Percentiles rank a stretch among this genome's conserved stretches.
phyloP scores from a whole-genome alignment of 2,329 filamentous ascomycete species.

The Pseudogymnoascus sp. region DNA sequence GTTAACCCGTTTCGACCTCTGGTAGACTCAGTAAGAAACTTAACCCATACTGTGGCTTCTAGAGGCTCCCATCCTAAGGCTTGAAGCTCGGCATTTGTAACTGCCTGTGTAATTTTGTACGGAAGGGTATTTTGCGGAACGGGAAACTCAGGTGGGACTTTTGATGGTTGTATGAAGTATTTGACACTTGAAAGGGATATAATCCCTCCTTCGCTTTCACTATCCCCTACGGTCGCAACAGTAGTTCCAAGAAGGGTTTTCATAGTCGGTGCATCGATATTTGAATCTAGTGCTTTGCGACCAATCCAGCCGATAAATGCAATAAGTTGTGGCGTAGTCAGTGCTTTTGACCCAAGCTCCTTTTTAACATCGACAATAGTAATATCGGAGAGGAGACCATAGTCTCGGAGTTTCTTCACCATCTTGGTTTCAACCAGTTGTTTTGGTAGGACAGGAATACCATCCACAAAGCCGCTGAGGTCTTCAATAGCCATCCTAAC shows the following conservation, averaged over 20 bases:
- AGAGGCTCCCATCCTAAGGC: slow-evolving; percentile 80
- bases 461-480: slow-evolving; percentile 66
- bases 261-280: slow-evolving; percentile 62
- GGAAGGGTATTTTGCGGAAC: slow-evolving; percentile 76
- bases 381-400: slow-evolving; percentile 78
- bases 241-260: slow-evolving; percentile 69
- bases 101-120: slow-evolving; percentile 67
- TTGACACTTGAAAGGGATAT: slow-evolving; percentile 69
- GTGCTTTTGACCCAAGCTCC: slow-evolving; percentile 73
- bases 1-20: slow-evolving; percentile 47
- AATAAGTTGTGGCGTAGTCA: slow-evolving; percentile 67
- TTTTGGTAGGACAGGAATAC: slow-evolving; percentile 77
- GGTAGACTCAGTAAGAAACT: slow-evolving; percentile 64
- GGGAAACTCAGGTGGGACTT: slow-evolving; percentile 73
- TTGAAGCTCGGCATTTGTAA: slow-evolving; percentile 60
- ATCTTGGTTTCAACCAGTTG: slow-evolving; percentile 67
- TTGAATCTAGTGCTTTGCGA: slow-evolving; percentile 59
- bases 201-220: slow-evolving; percentile 55
- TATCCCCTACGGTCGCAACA: slow-evolving; percentile 58
- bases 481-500: slow-evolving; percentile 68
- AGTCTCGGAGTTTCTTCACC: slow-evolving; percentile 70
- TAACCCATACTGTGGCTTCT: slow-evolving; percentile 77
- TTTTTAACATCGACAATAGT: slow-evolving; percentile 78
- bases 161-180: slow-evolving; percentile 66
- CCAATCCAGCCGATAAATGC: slow-evolving; percentile 82